Percentiles rank a stretch among this genome's conserved stretches.
These are phyloP conservation scores for Phytophthora hybrid DNA, from an alignment of 352 stramenopile species.

Conservation along the genomic window DNA sequence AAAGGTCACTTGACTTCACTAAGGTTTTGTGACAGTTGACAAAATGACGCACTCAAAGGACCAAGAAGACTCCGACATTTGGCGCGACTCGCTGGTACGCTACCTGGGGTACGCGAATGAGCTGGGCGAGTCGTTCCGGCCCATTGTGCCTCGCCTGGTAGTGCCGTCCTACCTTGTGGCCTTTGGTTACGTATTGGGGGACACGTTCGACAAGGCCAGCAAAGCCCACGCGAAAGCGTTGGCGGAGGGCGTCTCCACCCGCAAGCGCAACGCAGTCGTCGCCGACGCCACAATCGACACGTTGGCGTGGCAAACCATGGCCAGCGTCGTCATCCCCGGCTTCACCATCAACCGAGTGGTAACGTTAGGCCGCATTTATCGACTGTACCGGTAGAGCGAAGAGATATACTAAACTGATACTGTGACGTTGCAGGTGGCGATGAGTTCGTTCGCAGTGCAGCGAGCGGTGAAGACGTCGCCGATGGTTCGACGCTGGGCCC, in stretches of 20 bases:
- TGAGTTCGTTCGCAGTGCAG: constrained; percentile 47
- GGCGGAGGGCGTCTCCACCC: constrained; percentile 27
- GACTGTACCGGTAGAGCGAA: neutral
- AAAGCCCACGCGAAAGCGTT: constrained; percentile 49
- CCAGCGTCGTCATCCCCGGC: constrained; percentile 85
- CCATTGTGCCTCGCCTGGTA: constrained; percentile 75
- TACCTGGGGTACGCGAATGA: constrained; percentile 93
- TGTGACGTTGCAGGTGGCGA: constrained; percentile 45
- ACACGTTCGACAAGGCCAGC: constrained; percentile 82
- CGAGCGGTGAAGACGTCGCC: constrained; percentile 52
- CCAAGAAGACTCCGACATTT: constrained; percentile 62
- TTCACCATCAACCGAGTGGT: constrained; percentile 88
- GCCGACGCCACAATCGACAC: constrained; percentile 67
- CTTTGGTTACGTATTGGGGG: constrained; percentile 86
- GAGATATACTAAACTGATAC: neutral
- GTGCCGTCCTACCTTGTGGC: constrained; percentile 81
- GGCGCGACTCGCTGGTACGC: constrained; percentile 86
- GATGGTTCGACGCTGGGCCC: constrained; percentile 61
- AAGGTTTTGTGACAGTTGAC: neutral
- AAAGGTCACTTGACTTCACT: constrained; percentile 8
- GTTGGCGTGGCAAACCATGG: constrained; percentile 86
- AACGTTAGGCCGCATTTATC: neutral
- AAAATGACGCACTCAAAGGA: neutral
- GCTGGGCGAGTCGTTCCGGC: constrained; percentile 88
- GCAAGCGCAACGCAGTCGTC: constrained; percentile 47